Evolutionary conservation across 2,329 filamentous ascomycete genomes (phyloP), one percentile per base, ranked within the genome.

Genomic region (Ceratocystis papillata): DNA sequence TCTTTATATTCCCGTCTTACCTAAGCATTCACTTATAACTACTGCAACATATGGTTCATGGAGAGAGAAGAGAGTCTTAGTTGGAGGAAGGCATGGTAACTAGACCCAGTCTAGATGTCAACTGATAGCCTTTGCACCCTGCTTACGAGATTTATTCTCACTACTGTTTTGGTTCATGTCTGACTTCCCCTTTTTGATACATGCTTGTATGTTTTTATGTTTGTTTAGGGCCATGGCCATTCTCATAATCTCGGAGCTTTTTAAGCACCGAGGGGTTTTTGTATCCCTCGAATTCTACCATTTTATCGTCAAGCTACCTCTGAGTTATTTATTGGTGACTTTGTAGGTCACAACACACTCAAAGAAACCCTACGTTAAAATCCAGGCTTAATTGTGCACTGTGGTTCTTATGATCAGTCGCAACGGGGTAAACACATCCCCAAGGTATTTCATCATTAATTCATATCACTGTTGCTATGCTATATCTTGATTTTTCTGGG

Each of bases 381-480:
- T 12, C 10, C 10, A 41, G 12, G 37, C 37, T 15, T 15, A 15
- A 15, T 10, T 48, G 17, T 20, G 1, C 25, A 57, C 20, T 10
- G 12, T 25, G 22, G 2, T 55, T 25, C 55, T 59, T 5, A 12
- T 37, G 8, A 37, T 25, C 12, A 37, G 5, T 59, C 17, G 55
- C 55, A 33, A 59, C 25, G 55, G 55, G 28, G 25, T 1, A 12
- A 53, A 30, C 25, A 37, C 17, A 8, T 0, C 65, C 45, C 59
- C 57, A 15, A 64, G 50, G 33, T 57, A 45, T 53, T 37, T 65
- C 55, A 55, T 63, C 45, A 55, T 67, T 61, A 50, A 45, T 46
- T 62, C 60, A 48, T 62, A 33, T 62, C 44, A 28, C 30, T 17
- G 45, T 30, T 62, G 30, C 25, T 64, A 55, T 55, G 30, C 15